Evolutionary conservation across 345 rosid species (phyloP).

Genomic region (Moricandia arvensis): DNA sequence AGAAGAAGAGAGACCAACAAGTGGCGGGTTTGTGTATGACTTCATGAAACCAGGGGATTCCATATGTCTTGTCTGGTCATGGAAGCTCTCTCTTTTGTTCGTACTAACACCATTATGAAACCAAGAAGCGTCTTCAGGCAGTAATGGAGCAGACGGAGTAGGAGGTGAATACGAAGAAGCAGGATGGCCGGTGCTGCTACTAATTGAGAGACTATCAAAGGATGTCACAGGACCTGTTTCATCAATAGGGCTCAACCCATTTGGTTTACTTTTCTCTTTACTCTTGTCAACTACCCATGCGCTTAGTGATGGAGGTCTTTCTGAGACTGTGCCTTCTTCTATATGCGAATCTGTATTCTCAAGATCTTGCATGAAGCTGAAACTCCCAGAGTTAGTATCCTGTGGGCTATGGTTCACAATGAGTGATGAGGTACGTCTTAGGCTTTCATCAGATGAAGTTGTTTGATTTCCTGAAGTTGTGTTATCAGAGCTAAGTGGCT

Average conservation of each 20-base stretch:
- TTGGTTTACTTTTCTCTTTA: constrained; percentile 39
- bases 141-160: constrained; percentile 80
- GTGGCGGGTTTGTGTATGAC: constrained; percentile 43
- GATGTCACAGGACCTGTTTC: constrained; percentile 53
- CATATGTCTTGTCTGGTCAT: constrained; percentile 24
- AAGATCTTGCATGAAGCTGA: constrained; percentile 54
- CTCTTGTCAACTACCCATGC: constrained; percentile 71
- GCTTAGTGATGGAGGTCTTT: constrained; percentile 83
- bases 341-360: constrained; percentile 40
- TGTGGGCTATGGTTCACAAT: constrained; percentile 54
- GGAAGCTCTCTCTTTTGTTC: constrained; percentile 38
- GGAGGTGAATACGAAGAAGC: constrained; percentile 57
- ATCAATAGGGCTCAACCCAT: constrained; percentile 51
- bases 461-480: constrained; percentile 41
- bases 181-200: constrained; percentile 37
- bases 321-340: constrained; percentile 46
- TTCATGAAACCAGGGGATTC: constrained; percentile 23
- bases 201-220: constrained; percentile 52
- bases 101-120: constrained; percentile 38
- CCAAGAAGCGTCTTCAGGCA: constrained; percentile 81
- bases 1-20: constrained; percentile 64
- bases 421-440: constrained; percentile 74
- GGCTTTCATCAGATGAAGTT: constrained; percentile 56
- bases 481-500: constrained; percentile 24
- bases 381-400: constrained; percentile 36